Evolutionary conservation across 352 stramenopile species (phyloP), one percentile per base, ranked within the genome.

Genomic region (Phytophthora citrophthora): DNA sequence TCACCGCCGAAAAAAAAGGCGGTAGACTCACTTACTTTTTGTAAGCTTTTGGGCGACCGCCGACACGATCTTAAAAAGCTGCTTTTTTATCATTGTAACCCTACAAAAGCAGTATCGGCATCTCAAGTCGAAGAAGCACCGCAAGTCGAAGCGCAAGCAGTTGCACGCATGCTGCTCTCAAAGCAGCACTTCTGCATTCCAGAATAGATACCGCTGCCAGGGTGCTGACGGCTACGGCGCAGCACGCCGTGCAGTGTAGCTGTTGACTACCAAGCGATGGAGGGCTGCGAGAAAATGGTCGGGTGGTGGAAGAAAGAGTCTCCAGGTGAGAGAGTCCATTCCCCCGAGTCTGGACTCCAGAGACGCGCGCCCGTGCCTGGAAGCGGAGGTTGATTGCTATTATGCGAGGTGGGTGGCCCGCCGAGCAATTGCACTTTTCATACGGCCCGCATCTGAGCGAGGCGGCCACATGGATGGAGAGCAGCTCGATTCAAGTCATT

Each of bases 341-440:
- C 36, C 10, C 23, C 6, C 16, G 27, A 39, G 40, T 31, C 29
- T 26, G 18, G 16, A 39, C 20, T 27, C 27, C 47, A 65, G 32
- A 64, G 57, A 52, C 57, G 20, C 26, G 40, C 16, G 3, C 6
- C 18, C 8, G 18, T 10, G 4, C 24, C 26, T 18, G 40, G 11
- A 38, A 49, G 13, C 36, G 20, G 51, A 31, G 18, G 18, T 65
- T 59, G 57, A 65, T 65, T 65, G 56, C 56, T 64, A 54, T 29
- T 20, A 20, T 48, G 32, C 23, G 26, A 34, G 41, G 26, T 10
- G 13, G 29, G 18, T 49, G 18, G 18, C 1, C 18, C 18, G 18
- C 18, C 18, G 1, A 20, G 18, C 18, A 20, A 20, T 20, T 15
- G 53, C 41, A 36, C 2, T 4, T 11, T 43, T 20, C 7, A 20